Conservation (phyloP, 345 rosid genomes). For the Aquilaria sinensis region DNA sequence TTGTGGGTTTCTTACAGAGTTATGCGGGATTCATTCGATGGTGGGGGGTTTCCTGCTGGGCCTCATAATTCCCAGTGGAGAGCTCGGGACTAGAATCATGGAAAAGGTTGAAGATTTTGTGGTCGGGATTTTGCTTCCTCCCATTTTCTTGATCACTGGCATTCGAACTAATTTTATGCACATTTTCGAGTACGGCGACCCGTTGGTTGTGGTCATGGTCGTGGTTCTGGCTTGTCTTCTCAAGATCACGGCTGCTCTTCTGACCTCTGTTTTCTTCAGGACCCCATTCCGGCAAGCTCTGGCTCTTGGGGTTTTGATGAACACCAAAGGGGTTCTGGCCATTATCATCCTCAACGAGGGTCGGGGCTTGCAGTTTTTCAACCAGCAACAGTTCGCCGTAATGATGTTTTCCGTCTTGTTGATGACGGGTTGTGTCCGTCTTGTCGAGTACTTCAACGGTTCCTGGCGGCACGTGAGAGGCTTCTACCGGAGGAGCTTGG, state of each 20-base stretch:
- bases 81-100: constrained; percentile 20
- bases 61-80: constrained; percentile 31
- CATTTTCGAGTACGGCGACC: background rate
- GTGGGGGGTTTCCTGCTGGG: constrained; percentile 52
- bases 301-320: constrained; percentile 40
- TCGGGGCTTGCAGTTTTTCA: constrained; percentile 31
- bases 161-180: constrained; percentile 5
- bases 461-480: constrained; percentile 20
- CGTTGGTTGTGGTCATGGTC: background rate
- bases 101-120: constrained; percentile 36
- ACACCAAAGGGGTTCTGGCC: constrained; percentile 40
- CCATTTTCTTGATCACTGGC: constrained; percentile 29
- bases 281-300: constrained; percentile 23
- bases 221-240: constrained; percentile 16
- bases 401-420: constrained; percentile 31
- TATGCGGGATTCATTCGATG: constrained; percentile 28
- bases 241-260: constrained; percentile 25
- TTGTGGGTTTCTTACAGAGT: constrained; percentile 27
- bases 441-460: constrained; percentile 29
- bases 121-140: constrained; percentile 33
- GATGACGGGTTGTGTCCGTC: constrained; percentile 34
- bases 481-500: constrained; percentile 37
- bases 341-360: constrained; percentile 27
- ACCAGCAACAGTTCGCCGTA: constrained; percentile 28
- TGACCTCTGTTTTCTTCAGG: constrained; percentile 13